Percentiles rank a stretch among this genome's conserved stretches.
These are phyloP conservation scores for Aspergillus hancockii DNA, from an alignment of 495 filamentous ascomycete species.

Conservation along the genomic window DNA sequence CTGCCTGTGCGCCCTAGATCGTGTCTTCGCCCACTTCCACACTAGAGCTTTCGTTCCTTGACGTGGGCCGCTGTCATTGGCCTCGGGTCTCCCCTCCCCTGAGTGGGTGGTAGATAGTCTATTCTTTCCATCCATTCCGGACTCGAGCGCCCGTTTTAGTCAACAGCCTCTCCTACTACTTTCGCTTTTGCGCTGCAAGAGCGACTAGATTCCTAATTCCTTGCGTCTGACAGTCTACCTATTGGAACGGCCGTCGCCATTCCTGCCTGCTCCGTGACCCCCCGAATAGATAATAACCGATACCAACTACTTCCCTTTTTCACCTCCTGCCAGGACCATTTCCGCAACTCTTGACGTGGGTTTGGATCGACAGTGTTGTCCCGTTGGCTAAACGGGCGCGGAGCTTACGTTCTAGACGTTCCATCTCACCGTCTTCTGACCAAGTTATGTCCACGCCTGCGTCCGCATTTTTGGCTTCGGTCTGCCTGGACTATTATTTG, in stretches of 20 bases:
- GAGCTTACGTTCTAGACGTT: constrained; percentile 41
- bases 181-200: not conserved
- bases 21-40: constrained; percentile 15
- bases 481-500: constrained; percentile 14
- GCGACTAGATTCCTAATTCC: not conserved
- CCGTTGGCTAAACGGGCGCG: constrained; percentile 17
- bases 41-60: constrained; percentile 23
- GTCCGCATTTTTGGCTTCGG: constrained; percentile 22
- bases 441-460: constrained; percentile 22
- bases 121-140: not conserved
- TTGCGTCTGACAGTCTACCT: constrained; percentile 13
- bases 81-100: constrained; percentile 28
- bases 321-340: not conserved
- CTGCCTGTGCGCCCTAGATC: constrained; percentile 17
- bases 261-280: not conserved
- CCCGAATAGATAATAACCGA: not conserved
- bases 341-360: constrained; percentile 4
- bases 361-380: constrained; percentile 18
- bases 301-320: constrained; percentile 9
- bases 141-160: constrained; percentile 27
- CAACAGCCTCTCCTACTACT: not conserved
- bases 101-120: constrained; percentile 20
- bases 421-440: constrained; percentile 22
- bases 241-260: not conserved
- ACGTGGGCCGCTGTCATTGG: constrained; percentile 49